Evolutionary conservation across 2,329 filamentous ascomycete genomes (phyloP).

Genomic region (Colletotrichum lini): DNA sequence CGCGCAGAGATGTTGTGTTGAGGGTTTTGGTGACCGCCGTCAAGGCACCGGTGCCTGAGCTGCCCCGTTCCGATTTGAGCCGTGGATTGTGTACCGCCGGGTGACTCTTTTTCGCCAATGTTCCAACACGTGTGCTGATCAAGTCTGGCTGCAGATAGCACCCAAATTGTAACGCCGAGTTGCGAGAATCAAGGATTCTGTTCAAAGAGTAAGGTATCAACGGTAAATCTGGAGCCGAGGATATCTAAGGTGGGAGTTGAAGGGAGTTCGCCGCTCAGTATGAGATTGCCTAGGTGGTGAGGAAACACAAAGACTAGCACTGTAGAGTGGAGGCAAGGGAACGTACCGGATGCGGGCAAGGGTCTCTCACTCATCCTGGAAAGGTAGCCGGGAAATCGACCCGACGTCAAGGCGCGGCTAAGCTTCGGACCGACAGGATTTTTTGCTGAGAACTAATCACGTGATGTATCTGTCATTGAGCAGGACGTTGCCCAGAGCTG

Average conservation of each 20-base stretch:
- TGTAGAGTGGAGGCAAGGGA: constrained; percentile 19
- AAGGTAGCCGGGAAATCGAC: constrained; percentile 7
- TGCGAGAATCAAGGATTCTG: not conserved
- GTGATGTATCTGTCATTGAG: constrained; percentile 24
- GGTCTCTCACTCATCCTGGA: constrained; percentile 23
- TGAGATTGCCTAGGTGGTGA: constrained; percentile 5
- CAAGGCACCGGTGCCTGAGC: constrained; percentile 37
- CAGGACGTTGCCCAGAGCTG: constrained; percentile 1
- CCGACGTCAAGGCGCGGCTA: constrained; percentile 26
- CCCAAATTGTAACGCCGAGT: not conserved
- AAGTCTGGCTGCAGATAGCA: constrained; percentile 1
- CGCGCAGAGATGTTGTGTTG: constrained; percentile 25
- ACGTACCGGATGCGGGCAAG: constrained; percentile 38
- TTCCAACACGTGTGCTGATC: constrained; percentile 33
- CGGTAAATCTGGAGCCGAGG: not conserved
- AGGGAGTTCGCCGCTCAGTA: constrained; percentile 4
- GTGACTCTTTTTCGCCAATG: constrained; percentile 25
- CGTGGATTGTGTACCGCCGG: constrained; percentile 19
- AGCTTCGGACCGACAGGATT: constrained; percentile 33
- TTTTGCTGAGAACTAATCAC: not conserved
- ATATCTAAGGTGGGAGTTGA: constrained; percentile 1
- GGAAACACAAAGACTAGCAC: constrained; percentile 26
- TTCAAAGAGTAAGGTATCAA: not conserved
- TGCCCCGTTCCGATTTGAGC: constrained; percentile 41
- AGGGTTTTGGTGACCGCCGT: constrained; percentile 20